Conservation (phyloP, 1,284 basidiomycete genomes). For the Tylopilus microsporus region DNA sequence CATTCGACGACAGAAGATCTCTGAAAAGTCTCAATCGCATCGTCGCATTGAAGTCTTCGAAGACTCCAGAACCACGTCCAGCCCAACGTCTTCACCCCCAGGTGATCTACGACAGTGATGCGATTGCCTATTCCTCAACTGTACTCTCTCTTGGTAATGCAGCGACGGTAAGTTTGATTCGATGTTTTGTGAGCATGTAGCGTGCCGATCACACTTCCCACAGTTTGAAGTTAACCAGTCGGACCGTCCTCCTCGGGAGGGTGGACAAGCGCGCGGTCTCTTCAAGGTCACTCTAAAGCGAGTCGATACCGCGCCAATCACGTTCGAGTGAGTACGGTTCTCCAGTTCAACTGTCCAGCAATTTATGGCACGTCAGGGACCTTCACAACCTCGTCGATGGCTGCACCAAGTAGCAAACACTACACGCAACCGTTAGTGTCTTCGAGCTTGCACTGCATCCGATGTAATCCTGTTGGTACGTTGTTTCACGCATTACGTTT, state of each 20-base stretch:
- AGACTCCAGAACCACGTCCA: constrained; percentile 31
- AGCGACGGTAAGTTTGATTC: constrained; percentile 13
- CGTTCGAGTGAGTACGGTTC: constrained; percentile 21
- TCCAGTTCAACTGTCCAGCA: background rate
- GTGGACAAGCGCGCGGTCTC: constrained; percentile 17
- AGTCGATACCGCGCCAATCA: constrained; percentile 27
- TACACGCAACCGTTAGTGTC: constrained; percentile 18
- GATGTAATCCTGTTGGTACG: no score
- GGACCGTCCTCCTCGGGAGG: constrained; percentile 21
- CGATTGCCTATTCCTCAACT: constrained; percentile 35
- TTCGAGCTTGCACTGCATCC: no score
- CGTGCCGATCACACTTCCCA: background rate
- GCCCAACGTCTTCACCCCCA: constrained; percentile 28
- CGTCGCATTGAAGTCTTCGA: constrained; percentile 33
- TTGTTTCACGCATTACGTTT: no score
- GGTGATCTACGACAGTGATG: constrained; percentile 38
- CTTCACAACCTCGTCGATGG: constrained; percentile 27
- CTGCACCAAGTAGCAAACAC: constrained; percentile 20
- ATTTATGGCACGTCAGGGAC: constrained; percentile 19
- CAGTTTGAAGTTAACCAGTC: constrained; percentile 32
- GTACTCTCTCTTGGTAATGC: constrained; percentile 28
- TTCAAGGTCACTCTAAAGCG: constrained; percentile 19
- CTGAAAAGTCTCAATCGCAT: background rate
- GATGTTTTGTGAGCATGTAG: background rate
- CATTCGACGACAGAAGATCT: constrained; percentile 12